Evolutionary conservation across 73 alveolate genomes (phyloP).

Genomic region (Paramecium sonneborni): DNA sequence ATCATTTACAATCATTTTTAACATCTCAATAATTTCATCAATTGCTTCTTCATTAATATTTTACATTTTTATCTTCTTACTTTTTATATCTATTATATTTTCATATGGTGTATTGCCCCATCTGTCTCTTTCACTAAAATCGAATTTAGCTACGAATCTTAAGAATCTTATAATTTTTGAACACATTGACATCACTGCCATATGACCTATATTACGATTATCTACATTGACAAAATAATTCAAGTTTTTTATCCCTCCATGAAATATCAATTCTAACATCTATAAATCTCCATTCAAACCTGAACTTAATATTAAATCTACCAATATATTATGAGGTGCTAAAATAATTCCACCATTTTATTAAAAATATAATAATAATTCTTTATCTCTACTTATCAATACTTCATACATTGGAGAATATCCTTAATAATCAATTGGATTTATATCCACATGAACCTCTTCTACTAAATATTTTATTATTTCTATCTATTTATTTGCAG

Average conservation of each 20-base stretch:
- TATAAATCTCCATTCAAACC: slow-evolving; percentile 44
- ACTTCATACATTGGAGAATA: slow-evolving; percentile 59
- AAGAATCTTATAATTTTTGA: slow-evolving; percentile 49
- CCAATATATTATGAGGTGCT: slow-evolving; percentile 48
- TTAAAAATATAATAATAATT: slow-evolving; percentile 11
- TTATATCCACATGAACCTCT: slow-evolving; percentile 54
- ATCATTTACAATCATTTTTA: background rate
- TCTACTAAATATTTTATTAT: slow-evolving; percentile 39
- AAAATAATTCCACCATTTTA: slow-evolving; percentile 54
- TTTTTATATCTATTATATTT: slow-evolving; percentile 26
- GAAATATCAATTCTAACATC: background rate
- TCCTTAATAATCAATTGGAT: slow-evolving; percentile 58
- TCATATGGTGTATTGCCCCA: slow-evolving; percentile 62
- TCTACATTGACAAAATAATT: slow-evolving; percentile 57
- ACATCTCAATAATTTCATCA: slow-evolving; percentile 11
- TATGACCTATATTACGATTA: slow-evolving; percentile 60
- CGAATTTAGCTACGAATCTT: slow-evolving; percentile 50
- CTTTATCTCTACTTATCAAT: slow-evolving; percentile 35
- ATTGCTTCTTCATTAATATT: background rate
- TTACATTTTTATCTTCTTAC: background rate
- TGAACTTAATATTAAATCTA: slow-evolving; percentile 40
- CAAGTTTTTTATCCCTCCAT: slow-evolving; percentile 62
- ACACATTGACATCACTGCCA: slow-evolving; percentile 35
- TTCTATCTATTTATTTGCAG: background rate
- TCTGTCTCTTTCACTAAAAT: slow-evolving; percentile 63